Evolutionary conservation across 495 filamentous ascomycete species (phyloP).

Genomic region (Paragyromitra xinjiangensis): DNA sequence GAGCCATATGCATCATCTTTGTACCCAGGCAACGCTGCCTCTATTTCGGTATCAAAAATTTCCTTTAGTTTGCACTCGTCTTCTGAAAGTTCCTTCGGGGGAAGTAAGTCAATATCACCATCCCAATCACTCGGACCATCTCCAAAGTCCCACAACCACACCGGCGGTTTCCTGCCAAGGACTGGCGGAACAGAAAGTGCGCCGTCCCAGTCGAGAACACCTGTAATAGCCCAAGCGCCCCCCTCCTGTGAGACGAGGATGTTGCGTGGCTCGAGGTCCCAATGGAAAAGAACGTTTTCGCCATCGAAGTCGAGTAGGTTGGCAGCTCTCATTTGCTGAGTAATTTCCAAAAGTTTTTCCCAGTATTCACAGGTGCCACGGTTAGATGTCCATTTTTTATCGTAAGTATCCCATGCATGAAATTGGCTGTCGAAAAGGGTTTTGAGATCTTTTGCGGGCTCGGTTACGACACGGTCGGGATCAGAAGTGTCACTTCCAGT

Average conservation of each 20-base stretch:
- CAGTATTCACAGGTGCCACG: background rate
- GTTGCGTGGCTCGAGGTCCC: background rate
- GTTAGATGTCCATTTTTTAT: background rate
- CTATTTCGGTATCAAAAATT: background rate
- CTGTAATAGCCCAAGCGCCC: background rate
- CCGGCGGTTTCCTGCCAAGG: background rate
- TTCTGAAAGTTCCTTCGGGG: background rate
- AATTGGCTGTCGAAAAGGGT: background rate
- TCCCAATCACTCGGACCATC: background rate
- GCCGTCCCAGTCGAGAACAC: background rate
- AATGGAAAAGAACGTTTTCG: background rate
- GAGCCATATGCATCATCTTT: background rate
- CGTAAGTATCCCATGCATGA: background rate
- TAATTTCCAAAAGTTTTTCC: background rate
- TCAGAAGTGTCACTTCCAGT: background rate
- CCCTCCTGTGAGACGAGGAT: background rate
- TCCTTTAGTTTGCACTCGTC: background rate
- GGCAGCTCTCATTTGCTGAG: background rate
- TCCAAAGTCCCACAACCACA: background rate
- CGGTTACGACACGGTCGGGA: background rate
- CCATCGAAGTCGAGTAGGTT: background rate
- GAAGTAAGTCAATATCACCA: background rate
- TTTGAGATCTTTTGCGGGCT: background rate
- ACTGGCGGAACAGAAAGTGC: background rate
- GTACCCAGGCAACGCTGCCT: background rate